Conservation (phyloP, 306 rosid genomes). For the Macrotyloma uniflorum region DNA sequence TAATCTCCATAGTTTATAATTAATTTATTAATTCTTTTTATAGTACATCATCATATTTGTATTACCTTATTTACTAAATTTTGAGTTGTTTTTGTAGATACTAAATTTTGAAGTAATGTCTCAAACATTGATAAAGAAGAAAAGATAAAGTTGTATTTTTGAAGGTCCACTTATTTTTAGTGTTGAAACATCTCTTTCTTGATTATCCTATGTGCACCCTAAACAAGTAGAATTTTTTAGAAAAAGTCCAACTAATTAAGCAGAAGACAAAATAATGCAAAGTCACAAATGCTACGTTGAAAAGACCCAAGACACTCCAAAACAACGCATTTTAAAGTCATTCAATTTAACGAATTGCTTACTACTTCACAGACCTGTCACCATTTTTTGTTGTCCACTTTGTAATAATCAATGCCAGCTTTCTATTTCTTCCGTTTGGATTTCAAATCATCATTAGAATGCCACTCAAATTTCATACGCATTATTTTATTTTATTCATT, state of each 20-base stretch:
- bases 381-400: neutral
- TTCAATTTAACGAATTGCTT: neutral
- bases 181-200: conserved; percentile 12
- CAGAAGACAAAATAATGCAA: neutral
- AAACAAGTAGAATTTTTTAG: neutral
- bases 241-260: neutral
- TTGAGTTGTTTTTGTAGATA: no score
- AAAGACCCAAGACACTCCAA: neutral
- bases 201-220: neutral
- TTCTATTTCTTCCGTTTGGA: neutral
- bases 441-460: conserved; percentile 3
- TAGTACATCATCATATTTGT: no score
- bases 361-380: neutral
- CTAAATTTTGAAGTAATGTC: no score
- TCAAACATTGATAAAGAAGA: no score
- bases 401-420: neutral
- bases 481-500: neutral
- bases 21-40: no score
- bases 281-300: neutral
- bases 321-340: neutral
- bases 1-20: no score
- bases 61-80: no score
- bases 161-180: neutral
- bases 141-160: no score
- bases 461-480: neutral